Percentiles rank a stretch among this genome's conserved stretches.
These are phyloP conservation scores for Ormosia semicastrata DNA, from an alignment of 306 rosid species.

Conservation along the genomic window DNA sequence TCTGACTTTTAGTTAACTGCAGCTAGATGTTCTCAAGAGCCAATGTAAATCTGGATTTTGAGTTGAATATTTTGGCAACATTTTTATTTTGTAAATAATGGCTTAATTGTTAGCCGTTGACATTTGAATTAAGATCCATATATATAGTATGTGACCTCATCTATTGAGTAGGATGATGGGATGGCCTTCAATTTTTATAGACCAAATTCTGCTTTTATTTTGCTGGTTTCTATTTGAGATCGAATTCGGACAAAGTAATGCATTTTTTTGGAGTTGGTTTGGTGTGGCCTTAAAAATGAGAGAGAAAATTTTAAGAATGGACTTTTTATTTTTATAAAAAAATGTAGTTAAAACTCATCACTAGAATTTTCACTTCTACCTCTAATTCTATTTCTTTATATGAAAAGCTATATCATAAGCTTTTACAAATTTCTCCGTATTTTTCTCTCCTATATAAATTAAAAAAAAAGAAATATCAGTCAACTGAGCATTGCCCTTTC, in stretches of 20 bases:
- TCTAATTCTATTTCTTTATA: background rate
- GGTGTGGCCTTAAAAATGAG: background rate
- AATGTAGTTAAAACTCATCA: background rate
- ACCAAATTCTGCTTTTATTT: background rate
- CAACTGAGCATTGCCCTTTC: too few relatives aligned
- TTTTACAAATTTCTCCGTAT: background rate
- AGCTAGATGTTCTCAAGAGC: background rate
- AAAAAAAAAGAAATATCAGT: background rate
- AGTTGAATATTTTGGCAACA: background rate
- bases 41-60: background rate
- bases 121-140: background rate
- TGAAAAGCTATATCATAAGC: background rate
- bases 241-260: background rate
- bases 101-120: background rate
- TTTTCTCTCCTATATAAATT: background rate
- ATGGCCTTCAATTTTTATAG: background rate
- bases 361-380: background rate
- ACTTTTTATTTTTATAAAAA: background rate
- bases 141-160: background rate
- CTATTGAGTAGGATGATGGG: background rate
- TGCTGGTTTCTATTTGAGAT: background rate
- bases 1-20: background rate
- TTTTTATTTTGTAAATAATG: background rate
- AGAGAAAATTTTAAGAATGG: background rate
- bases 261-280: background rate